Evolutionary conservation across 345 rosid species (phyloP).

Genomic region (Adansonia digitata): DNA sequence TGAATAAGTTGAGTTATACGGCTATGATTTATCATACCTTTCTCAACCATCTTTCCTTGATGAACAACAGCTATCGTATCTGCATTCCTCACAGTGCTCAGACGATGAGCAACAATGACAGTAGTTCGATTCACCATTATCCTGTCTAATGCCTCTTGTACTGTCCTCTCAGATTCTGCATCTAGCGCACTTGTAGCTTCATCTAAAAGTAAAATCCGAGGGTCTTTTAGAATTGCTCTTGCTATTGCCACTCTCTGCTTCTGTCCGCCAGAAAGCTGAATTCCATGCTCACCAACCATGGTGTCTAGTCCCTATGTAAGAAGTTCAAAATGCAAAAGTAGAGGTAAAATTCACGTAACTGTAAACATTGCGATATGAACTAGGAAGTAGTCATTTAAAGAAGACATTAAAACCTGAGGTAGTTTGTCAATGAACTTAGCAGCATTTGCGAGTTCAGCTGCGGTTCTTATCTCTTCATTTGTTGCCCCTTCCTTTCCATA

Average conservation of each 20-base stretch:
- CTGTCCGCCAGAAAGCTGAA: conserved; percentile 75
- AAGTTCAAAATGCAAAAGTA: not conserved
- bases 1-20: not conserved
- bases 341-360: not conserved
- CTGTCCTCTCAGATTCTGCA: conserved; percentile 56
- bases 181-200: conserved; percentile 80
- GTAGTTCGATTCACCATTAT: conserved; percentile 62
- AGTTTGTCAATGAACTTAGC: conserved; percentile 53
- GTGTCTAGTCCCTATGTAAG: conserved; percentile 53
- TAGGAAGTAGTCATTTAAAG: not conserved
- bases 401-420: conserved; percentile 42
- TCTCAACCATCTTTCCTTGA: conserved; percentile 52
- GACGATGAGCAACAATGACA: conserved; percentile 54
- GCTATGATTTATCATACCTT: conserved; percentile 31
- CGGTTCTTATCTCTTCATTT: conserved; percentile 47
- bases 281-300: conserved; percentile 78
- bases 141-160: conserved; percentile 61
- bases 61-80: conserved; percentile 55
- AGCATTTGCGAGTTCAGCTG: conserved; percentile 59
- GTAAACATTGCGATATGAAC: not conserved
- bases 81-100: conserved; percentile 53
- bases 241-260: conserved; percentile 76
- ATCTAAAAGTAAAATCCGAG: conserved; percentile 60
- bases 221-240: conserved; percentile 65
- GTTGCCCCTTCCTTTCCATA: conserved; percentile 55